Percentiles rank a stretch among this genome's conserved stretches.
These are phyloP conservation scores for Xylariomycetidae sp. DNA, from an alignment of 2,329 filamentous ascomycete genomes.

Conservation along the genomic window DNA sequence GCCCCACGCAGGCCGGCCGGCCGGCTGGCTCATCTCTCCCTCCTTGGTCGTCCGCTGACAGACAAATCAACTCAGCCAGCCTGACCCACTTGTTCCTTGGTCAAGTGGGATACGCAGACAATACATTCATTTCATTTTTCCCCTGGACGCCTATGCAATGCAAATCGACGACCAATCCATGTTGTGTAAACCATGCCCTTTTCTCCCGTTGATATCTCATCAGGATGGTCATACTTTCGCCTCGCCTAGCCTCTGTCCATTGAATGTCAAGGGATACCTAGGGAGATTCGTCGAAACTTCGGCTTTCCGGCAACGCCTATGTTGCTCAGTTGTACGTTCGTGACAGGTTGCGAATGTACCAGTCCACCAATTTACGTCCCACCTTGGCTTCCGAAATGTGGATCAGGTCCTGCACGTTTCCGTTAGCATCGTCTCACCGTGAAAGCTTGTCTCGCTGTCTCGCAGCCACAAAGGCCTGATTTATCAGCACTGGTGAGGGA, in stretches of 20 bases:
- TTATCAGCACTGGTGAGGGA: conserved; percentile 4
- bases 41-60: too few species aligned
- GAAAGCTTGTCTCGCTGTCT: conserved; percentile 24
- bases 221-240: too few species aligned
- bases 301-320: too few species aligned
- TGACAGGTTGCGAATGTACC: conserved; percentile 96
- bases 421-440: too few species aligned
- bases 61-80: not conserved
- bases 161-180: conserved; percentile 29
- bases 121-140: conserved; percentile 18
- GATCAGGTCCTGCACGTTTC: conserved; percentile 70
- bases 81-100: too few species aligned
- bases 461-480: conserved; percentile 14
- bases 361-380: conserved; percentile 93
- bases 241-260: too few species aligned
- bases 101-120: too few species aligned
- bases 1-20: too few species aligned
- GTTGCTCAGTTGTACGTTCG: conserved; percentile 72
- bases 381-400: conserved; percentile 99
- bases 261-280: too few species aligned
- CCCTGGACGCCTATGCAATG: conserved; percentile 36
- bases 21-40: too few species aligned
- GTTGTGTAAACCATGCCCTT: conserved; percentile 19
- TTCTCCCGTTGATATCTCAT: too few species aligned
- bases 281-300: too few species aligned